Conservation (phyloP, 1,139 yeast genomes). For the Taphrina populina region DNA sequence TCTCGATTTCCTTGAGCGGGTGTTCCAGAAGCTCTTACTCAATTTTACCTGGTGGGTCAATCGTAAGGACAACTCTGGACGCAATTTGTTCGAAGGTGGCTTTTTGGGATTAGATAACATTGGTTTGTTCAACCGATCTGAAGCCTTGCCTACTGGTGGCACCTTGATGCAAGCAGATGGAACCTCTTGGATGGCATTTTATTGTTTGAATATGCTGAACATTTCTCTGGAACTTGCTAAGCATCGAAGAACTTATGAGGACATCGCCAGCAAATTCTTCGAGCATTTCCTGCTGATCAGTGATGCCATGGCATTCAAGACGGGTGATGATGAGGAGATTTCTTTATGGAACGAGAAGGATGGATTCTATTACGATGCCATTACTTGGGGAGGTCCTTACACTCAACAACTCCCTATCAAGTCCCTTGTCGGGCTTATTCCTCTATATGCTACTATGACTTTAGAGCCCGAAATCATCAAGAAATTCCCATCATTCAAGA, state of each 20-base stretch:
- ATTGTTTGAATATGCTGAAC: slow-evolving; percentile 85
- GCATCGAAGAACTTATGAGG: slow-evolving; percentile 83
- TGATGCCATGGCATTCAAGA: slow-evolving; percentile 85
- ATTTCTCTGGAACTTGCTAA: slow-evolving; percentile 89
- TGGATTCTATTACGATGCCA: slow-evolving; percentile 88
- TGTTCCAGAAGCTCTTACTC: slow-evolving; percentile 82
- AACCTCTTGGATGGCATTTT: slow-evolving; percentile 98
- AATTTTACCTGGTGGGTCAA: slow-evolving; percentile 99
- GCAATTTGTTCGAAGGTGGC: slow-evolving; percentile 92
- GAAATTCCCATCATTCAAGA: slow-evolving; percentile 79
- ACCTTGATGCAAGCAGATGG: slow-evolving; percentile 91
- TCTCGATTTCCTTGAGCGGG: slow-evolving; percentile 79
- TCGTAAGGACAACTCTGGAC: slow-evolving; percentile 83
- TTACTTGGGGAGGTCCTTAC: slow-evolving; percentile 73
- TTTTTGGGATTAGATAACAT: slow-evolving; percentile 91
- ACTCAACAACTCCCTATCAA: slow-evolving; percentile 79
- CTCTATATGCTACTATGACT: slow-evolving; percentile 86
- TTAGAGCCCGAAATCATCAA: slow-evolving; percentile 81
- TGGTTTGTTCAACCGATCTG: slow-evolving; percentile 91
- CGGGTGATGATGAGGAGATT: slow-evolving; percentile 58
- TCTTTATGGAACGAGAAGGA: slow-evolving; percentile 84
- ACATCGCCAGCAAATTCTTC: slow-evolving; percentile 91
- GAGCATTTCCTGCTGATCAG: slow-evolving; percentile 91
- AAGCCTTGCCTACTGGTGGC: slow-evolving; percentile 93
- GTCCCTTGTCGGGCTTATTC: slow-evolving; percentile 89